Evolutionary conservation across 805 yeast genomes (phyloP).

Genomic region (Metschnikowia drakensbergensis): DNA sequence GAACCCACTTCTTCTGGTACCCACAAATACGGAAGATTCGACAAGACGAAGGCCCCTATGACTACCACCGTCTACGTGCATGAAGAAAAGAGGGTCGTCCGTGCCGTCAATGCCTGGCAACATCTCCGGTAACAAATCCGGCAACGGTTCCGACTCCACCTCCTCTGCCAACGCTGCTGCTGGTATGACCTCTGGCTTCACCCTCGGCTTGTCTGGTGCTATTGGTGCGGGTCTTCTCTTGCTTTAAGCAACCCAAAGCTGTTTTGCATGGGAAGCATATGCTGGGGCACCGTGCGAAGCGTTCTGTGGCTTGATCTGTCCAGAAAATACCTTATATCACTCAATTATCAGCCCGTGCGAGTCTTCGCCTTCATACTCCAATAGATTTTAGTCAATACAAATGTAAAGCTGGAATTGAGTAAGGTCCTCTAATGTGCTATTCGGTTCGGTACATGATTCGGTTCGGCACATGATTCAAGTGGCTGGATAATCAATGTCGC

Average conservation of each 20-base stretch:
- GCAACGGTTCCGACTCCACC: constrained; percentile 22
- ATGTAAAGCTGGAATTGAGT: no score
- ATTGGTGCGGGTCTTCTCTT: constrained; percentile 50
- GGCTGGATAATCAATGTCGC: no score
- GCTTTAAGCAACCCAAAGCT: constrained; percentile 11
- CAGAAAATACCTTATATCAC: neutral
- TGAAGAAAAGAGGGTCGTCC: constrained; percentile 15
- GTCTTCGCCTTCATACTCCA: neutral
- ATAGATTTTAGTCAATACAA: neutral
- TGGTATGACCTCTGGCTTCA: constrained; percentile 16
- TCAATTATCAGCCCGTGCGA: neutral
- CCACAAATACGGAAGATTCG: constrained; percentile 54
- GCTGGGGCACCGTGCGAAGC: neutral
- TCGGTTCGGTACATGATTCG: no score
- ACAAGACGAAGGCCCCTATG: constrained; percentile 30
- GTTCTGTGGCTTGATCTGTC: neutral
- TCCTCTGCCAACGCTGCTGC: constrained; percentile 24
- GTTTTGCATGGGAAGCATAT: neutral
- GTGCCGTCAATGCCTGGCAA: constrained; percentile 4
- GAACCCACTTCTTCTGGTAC: constrained; percentile 26
- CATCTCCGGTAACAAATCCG: constrained; percentile 17
- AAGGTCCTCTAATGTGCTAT: no score
- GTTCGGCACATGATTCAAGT: no score
- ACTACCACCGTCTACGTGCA: constrained; percentile 35
- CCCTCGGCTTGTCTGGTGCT: constrained; percentile 39